A percentile compares a stretch with the other conserved stretches of the same genome.
These are phyloP conservation scores for Austroboletus festivus DNA, from an alignment of 768 basidiomycete genomes.

Conservation along the genomic window DNA sequence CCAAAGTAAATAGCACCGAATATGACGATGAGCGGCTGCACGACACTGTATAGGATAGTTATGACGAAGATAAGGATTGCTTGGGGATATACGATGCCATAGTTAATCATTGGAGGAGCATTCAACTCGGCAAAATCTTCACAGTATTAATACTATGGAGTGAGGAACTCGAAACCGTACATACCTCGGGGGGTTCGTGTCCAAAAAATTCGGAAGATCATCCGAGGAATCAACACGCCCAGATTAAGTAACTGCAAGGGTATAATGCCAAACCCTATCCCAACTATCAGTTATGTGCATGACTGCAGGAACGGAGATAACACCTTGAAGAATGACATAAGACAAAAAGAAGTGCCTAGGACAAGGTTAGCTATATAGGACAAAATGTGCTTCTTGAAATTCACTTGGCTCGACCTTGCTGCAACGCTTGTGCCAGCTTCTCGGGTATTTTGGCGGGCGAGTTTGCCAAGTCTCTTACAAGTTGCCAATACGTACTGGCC, in stretches of 20 bases:
- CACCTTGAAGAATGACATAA: constrained; percentile 83
- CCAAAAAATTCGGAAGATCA: constrained; percentile 69
- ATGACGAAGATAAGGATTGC: constrained; percentile 95
- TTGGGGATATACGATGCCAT: constrained; percentile 95
- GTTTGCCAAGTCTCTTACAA: constrained; percentile 88
- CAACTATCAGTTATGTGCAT: constrained; percentile 4
- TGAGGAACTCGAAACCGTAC: constrained; percentile 3
- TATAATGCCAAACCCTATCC: constrained; percentile 84
- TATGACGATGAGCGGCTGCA: constrained; percentile 90
- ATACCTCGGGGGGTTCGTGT: constrained; percentile 90
- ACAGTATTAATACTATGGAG: not conserved
- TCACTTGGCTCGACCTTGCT: constrained; percentile 70
- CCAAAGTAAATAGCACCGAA: constrained; percentile 98
- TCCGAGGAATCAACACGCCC: constrained; percentile 79
- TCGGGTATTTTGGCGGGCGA: constrained; percentile 93
- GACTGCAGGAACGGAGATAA: not conserved
- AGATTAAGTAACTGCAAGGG: constrained; percentile 92
- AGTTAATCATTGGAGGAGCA: constrained; percentile 97
- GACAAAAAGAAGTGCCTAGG: constrained; percentile 77
- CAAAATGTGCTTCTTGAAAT: constrained; percentile 9
- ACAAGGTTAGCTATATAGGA: constrained; percentile 7
- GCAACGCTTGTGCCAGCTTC: constrained; percentile 82
- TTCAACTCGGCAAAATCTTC: constrained; percentile 94
- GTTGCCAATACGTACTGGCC: constrained; percentile 88
- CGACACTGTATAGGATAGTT: constrained; percentile 91